phyloP scores from a whole-genome alignment of 2,329 filamentous ascomycete genomes.

The Epichloe coenophiala region DNA sequence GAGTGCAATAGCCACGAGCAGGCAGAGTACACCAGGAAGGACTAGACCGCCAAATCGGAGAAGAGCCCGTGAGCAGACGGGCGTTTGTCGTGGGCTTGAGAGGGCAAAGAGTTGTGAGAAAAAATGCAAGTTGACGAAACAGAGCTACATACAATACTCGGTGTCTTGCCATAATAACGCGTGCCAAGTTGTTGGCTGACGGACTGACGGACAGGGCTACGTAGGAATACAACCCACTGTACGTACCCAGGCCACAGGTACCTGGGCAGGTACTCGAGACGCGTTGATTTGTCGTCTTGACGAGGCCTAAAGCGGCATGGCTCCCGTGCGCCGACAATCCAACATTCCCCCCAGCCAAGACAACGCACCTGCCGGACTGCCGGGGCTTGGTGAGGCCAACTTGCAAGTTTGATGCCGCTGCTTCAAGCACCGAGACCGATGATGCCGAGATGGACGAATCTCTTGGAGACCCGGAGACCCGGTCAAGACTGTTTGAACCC shows the following conservation, averaged over 20 bases:
- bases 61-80: background rate
- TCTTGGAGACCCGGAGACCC: too few species aligned
- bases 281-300: too few species aligned
- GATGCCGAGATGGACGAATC: too few species aligned
- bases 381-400: too few species aligned
- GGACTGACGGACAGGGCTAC: background rate
- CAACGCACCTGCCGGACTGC: too few species aligned
- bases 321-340: background rate
- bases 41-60: background rate
- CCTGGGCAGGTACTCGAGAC: too few species aligned
- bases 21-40: background rate
- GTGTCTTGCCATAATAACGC: background rate
- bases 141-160: background rate
- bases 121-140: background rate
- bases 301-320: slow-evolving; percentile 1
- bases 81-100: too few species aligned
- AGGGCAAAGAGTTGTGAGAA: background rate
- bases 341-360: slow-evolving; percentile 1
- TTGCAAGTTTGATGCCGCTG: too few species aligned
- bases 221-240: too few species aligned
- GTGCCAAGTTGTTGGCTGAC: background rate
- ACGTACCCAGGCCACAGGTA: background rate
- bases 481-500: too few species aligned
- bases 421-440: too few species aligned
- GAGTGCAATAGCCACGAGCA: background rate